Evolutionary conservation across 805 yeast genomes (phyloP).

Genomic region (Metschnikowia picachoensis): DNA sequence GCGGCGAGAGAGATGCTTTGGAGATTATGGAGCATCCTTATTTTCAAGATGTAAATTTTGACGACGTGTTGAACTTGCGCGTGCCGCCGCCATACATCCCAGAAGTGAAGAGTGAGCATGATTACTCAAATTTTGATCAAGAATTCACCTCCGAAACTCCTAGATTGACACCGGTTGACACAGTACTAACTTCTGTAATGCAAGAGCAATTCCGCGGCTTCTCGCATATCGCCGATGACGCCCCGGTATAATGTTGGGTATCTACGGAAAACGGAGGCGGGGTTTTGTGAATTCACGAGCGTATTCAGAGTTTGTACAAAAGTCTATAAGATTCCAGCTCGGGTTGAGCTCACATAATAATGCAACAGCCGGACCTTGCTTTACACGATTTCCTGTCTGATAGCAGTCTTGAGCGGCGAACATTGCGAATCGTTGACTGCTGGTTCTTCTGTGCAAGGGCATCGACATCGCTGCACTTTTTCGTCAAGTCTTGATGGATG

Average conservation of each 20-base stretch:
- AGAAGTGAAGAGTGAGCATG: slow-evolving; percentile 80
- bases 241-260: slow-evolving; percentile 25
- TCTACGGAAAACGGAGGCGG: not conserved
- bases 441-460: not conserved
- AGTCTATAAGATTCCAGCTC: not conserved
- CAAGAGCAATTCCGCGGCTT: slow-evolving; percentile 98
- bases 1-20: slow-evolving; percentile 81
- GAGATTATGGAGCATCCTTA: slow-evolving; percentile 96
- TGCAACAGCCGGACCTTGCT: slow-evolving; percentile 17
- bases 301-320: not conserved
- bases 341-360: slow-evolving; percentile 12
- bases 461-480: not conserved
- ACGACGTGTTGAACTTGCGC: slow-evolving; percentile 67
- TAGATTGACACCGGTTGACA: slow-evolving; percentile 89
- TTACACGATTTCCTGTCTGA: not conserved
- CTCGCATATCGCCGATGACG: slow-evolving; percentile 74
- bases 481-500: not conserved
- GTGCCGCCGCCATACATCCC: slow-evolving; percentile 91
- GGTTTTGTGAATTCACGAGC: not conserved
- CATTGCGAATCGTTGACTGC: not conserved
- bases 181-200: slow-evolving; percentile 76
- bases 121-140: slow-evolving; percentile 87
- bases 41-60: slow-evolving; percentile 85
- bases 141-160: slow-evolving; percentile 95
- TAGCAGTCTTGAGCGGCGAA: not conserved